Base-by-base conservation (phyloP, 2,329 filamentous ascomycete genomes). In the Balansia obtecta region DNA sequence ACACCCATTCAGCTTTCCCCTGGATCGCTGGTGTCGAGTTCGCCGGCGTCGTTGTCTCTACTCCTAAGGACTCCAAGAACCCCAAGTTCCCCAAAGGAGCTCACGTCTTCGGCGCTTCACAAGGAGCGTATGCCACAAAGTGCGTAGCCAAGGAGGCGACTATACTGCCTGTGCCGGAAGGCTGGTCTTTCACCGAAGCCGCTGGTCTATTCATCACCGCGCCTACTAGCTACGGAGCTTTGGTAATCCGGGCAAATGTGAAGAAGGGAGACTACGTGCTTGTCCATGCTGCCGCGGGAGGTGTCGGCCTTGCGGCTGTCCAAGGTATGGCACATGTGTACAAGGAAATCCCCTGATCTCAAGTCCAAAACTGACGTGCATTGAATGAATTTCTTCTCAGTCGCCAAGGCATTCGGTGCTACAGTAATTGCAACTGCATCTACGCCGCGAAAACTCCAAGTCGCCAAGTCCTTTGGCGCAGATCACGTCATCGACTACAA, bases 381-480 rank as follows among this genome's bases (percentile, higher is more conserved):
- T 27, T 46, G 15, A 45, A 30, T 41, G 30, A 38, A 13, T 5
- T 3, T 42, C 12, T 37, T 10, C n/a, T 16, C 45, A 73, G 72
- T 97, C 53, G 91, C 91, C 30, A 96, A 96, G 69, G 91, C 90
- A 0, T 83, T 86, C 48, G 91, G 91, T 7, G 91, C 91, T 10
- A 93, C 78, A 3, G 91, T 97, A n/a, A 83, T 97, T 54, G 91
- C 91, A 4, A 96, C 91, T 0, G 91, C 89, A 0, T 88, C 89
- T 1, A 86, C 85, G 1, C 66, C 79, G 58, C 80, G 83, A 48
- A 97, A 97, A 70, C 76, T 89, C 9, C 78, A 86, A 50, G 80
- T 96, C 10, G 91, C 90, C 45, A 77, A 75, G 56, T 70, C 75
- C 2, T 97, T 88, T 58, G 91, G 91, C 30, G 91, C 91, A 2